These are phyloP conservation scores for Scenedesmus sp. DNA, from an alignment of 163 green algal genomes.

Conservation along the genomic window DNA sequence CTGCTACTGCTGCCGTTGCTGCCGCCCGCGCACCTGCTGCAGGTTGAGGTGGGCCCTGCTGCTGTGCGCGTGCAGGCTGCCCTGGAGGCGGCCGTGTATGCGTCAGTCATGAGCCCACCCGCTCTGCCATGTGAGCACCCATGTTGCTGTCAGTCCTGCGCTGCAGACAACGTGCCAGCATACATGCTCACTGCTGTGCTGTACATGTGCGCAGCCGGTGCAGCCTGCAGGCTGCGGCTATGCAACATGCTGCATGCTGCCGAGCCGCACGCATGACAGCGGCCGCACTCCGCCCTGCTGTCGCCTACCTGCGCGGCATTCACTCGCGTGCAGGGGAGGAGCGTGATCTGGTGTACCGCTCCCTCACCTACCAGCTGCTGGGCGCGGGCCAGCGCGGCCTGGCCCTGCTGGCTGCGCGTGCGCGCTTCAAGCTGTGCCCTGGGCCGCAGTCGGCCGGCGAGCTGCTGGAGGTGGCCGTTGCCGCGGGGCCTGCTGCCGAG, in stretches of 20 bases:
- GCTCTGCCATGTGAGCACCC: background rate
- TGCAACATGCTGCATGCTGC: background rate
- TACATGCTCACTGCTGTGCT: background rate
- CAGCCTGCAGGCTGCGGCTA: background rate
- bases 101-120: slow-evolving; percentile 12
- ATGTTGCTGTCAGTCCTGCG: background rate
- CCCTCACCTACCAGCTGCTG: slow-evolving; percentile 37
- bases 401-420: slow-evolving; percentile 3
- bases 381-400: slow-evolving; percentile 34
- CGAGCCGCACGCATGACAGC: too few species aligned
- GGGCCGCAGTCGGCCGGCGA: background rate
- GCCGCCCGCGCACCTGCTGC: background rate
- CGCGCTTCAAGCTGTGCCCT: slow-evolving; percentile 17
- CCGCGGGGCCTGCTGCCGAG: background rate
- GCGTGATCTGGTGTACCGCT: background rate
- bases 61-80: slow-evolving; percentile 48
- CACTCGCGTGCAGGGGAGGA: background rate
- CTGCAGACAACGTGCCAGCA: background rate
- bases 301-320: background rate
- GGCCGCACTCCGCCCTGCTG: too few species aligned
- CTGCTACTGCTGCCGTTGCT: background rate
- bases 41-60: slow-evolving; percentile 41
- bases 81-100: slow-evolving; percentile 37
- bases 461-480: slow-evolving; percentile 47
- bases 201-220: background rate